Conservation (phyloP, 2,329 filamentous ascomycete genomes). For the Nigrospora sphaerica region DNA sequence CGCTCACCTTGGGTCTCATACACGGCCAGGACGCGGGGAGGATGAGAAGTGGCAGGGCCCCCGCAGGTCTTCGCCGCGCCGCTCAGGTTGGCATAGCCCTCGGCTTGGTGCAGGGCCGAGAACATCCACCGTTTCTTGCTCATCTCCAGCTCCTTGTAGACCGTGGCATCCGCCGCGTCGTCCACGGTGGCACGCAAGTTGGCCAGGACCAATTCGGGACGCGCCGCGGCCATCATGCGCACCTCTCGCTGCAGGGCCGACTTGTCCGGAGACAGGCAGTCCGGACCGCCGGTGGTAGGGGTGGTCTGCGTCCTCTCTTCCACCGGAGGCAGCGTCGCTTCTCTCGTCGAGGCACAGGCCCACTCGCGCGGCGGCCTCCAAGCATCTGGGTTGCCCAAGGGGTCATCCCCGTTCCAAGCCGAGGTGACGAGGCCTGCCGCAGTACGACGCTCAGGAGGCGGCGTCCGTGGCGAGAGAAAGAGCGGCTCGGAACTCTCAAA, state of each 20-base stretch:
- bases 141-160: conserved; percentile 44
- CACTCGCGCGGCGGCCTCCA: conserved; percentile 40
- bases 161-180: conserved; percentile 33
- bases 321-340: conserved; percentile 8
- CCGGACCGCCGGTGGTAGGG: conserved; percentile 6
- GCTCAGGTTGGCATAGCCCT: conserved; percentile 24
- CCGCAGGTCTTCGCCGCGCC: conserved; percentile 5
- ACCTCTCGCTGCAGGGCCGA: conserved; percentile 43
- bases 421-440: conserved; percentile 14
- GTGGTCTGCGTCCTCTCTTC: conserved; percentile 12
- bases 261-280: conserved; percentile 23
- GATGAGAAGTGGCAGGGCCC: conserved; percentile 9
- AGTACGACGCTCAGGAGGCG: conserved; percentile 9
- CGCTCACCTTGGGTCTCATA: conserved; percentile 43
- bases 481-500: conserved; percentile 14
- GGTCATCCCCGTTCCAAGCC: conserved; percentile 12
- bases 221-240: conserved; percentile 46
- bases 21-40: conserved; percentile 35
- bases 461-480: conserved; percentile 11
- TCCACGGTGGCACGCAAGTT: conserved; percentile 47
- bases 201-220: conserved; percentile 42
- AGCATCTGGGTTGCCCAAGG: conserved; percentile 28
- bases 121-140: conserved; percentile 58
- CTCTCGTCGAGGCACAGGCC: conserved; percentile 24
- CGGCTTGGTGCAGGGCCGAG: conserved; percentile 42